Evolutionary conservation across 257 asterid species (phyloP).

Genomic region (Solanum infundibuliforme): DNA sequence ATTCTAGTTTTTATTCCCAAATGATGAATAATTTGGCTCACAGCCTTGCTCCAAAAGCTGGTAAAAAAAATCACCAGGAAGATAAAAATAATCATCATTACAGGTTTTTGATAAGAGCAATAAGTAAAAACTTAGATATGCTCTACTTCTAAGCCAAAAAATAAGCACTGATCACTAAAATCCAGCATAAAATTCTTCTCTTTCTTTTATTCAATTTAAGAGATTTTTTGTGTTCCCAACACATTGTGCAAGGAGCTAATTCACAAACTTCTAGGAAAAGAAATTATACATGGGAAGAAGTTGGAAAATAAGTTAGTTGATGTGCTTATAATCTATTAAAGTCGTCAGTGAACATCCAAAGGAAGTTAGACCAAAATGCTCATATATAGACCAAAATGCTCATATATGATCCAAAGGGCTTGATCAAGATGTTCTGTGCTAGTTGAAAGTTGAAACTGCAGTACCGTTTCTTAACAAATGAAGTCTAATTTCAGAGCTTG

Average conservation of each 20-base stretch:
- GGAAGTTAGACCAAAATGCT: background rate
- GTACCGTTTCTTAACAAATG: background rate
- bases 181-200: background rate
- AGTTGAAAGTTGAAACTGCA: background rate
- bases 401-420: background rate
- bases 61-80: background rate
- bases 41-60: background rate
- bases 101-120: background rate
- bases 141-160: background rate
- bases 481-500: conserved; percentile 9
- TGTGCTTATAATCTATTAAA: background rate
- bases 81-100: background rate
- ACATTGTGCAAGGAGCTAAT: background rate
- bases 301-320: background rate
- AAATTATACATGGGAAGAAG: background rate
- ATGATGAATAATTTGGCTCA: background rate
- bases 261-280: background rate
- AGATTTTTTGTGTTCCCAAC: background rate
- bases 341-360: background rate
- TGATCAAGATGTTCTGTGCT: background rate
- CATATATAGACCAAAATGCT: background rate
- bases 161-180: background rate
- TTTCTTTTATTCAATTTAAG: background rate
- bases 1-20: background rate
- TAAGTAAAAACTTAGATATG: background rate